A percentile compares a stretch with the other conserved stretches of the same genome.
Evolutionary conservation across 495 filamentous ascomycete genomes (phyloP).

Genomic region (Hypoxylon rickii): DNA sequence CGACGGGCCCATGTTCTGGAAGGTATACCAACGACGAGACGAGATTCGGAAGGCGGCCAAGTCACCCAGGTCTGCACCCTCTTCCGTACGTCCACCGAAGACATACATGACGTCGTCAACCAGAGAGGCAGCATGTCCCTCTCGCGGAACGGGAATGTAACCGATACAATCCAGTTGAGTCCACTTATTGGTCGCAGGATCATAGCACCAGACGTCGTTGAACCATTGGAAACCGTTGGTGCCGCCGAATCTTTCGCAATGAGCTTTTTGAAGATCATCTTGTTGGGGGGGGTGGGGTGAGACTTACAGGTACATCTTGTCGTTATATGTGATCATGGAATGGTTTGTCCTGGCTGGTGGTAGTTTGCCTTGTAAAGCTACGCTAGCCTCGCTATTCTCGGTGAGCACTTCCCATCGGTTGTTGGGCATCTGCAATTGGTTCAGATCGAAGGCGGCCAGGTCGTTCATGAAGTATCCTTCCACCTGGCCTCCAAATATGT

Average conservation of each 20-base stretch:
- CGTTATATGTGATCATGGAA: slow-evolving; percentile 86
- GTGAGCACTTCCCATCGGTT: slow-evolving; percentile 95
- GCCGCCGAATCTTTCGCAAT: slow-evolving; percentile 77
- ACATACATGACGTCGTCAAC: slow-evolving; percentile 99
- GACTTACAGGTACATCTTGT: slow-evolving; percentile 90
- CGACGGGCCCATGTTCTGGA: slow-evolving; percentile 98
- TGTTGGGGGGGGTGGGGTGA: background rate
- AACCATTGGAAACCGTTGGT: slow-evolving; percentile 96
- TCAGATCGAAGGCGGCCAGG: slow-evolving; percentile 93
- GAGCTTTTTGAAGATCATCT: slow-evolving; percentile 24
- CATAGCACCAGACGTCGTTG: slow-evolving; percentile 98
- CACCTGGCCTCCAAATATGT: slow-evolving; percentile 96
- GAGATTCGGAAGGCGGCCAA: slow-evolving; percentile 93
- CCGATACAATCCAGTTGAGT: slow-evolving; percentile 91
- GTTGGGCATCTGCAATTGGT: slow-evolving; percentile 81
- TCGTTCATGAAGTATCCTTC: slow-evolving; percentile 99
- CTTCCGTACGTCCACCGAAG: slow-evolving; percentile 94
- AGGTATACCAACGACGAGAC: slow-evolving; percentile 94
- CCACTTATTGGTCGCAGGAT: slow-evolving; percentile 82
- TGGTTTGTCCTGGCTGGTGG: slow-evolving; percentile 97
- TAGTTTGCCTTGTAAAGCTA: slow-evolving; percentile 64
- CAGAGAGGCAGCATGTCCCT: slow-evolving; percentile 92
- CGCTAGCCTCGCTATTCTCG: slow-evolving; percentile 72
- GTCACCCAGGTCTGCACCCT: slow-evolving; percentile 89
- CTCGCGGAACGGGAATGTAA: slow-evolving; percentile 89